These are phyloP conservation scores for Candida sanyaensis DNA, from an alignment of 1,139 yeast genomes.

Conservation along the genomic window DNA sequence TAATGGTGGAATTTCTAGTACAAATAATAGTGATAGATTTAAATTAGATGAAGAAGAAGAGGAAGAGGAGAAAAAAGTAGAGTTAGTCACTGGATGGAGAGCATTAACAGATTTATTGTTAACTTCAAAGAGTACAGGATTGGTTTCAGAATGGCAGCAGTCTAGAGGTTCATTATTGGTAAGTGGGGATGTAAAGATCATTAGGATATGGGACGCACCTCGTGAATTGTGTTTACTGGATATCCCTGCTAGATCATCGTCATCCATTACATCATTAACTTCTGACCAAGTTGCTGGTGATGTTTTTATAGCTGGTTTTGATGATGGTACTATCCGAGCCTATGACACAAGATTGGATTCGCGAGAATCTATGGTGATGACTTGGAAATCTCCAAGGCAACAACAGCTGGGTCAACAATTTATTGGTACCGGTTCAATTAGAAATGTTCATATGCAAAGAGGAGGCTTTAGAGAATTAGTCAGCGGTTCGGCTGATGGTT, in stretches of 20 bases:
- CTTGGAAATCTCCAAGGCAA: constrained; percentile 57
- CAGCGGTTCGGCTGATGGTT: constrained; percentile 82
- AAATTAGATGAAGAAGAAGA: constrained; percentile 2
- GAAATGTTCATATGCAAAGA: constrained; percentile 91
- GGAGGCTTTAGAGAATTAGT: constrained; percentile 93
- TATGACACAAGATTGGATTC: constrained; percentile 88
- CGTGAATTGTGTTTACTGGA: constrained; percentile 84
- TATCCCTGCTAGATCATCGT: constrained; percentile 87
- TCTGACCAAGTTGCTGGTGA: constrained; percentile 98
- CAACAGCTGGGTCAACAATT: constrained; percentile 11
- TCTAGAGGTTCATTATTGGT: constrained; percentile 88
- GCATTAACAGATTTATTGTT: constrained; percentile 83
- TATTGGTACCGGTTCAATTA: constrained; percentile 52
- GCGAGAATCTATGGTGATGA: constrained; percentile 80
- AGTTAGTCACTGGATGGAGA: constrained; percentile 87
- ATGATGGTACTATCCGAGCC: constrained; percentile 87
- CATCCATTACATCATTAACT: constrained; percentile 85
- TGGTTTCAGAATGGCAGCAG: constrained; percentile 96
- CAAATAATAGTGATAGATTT: constrained; percentile 14
- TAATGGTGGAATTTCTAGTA: neutral
- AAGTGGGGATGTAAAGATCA: constrained; percentile 93
- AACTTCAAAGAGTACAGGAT: constrained; percentile 81
- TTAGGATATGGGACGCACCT: constrained; percentile 96
- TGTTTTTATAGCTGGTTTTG: constrained; percentile 87
- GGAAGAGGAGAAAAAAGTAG: constrained; percentile 37